These are phyloP conservation scores for Aspergillus neotritici DNA, from an alignment of 2,329 filamentous ascomycete species.

Conservation along the genomic window DNA sequence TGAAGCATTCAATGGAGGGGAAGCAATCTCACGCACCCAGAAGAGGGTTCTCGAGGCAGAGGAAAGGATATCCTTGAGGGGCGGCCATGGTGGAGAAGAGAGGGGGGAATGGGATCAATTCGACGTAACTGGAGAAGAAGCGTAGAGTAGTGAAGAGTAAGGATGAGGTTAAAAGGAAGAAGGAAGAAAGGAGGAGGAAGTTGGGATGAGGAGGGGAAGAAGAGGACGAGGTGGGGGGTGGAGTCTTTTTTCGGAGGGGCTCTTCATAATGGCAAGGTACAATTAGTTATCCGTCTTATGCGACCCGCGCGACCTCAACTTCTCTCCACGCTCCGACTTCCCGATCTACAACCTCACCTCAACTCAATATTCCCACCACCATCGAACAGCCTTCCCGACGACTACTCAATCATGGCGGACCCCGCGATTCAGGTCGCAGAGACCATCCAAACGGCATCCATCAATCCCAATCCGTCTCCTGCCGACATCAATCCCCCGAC, in stretches of 20 bases:
- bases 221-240: conserved; percentile 4
- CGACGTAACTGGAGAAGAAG: conserved; percentile 6
- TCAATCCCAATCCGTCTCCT: conserved; percentile 66
- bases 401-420: conserved; percentile 47
- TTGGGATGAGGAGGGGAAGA: not conserved
- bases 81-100: conserved; percentile 58
- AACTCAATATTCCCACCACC: not conserved
- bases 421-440: conserved; percentile 65
- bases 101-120: conserved; percentile 6
- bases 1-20: not conserved
- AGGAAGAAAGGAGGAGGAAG: conserved; percentile 8
- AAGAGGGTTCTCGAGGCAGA: conserved; percentile 95
- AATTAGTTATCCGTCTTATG: too few species aligned
- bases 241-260: too few species aligned
- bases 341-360: not conserved
- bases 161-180: not conserved
- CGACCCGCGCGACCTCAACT: too few species aligned
- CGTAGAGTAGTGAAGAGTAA: conserved; percentile 6
- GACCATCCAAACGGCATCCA: conserved; percentile 72
- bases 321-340: not conserved
- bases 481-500: conserved; percentile 74
- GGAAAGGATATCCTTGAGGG: conserved; percentile 74
- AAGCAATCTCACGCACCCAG: conserved; percentile 55
- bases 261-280: too few species aligned
- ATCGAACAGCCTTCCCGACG: not conserved